These are phyloP conservation scores for Neopestalotiopsis rosae DNA, from an alignment of 2,329 filamentous ascomycete genomes.

Conservation along the genomic window DNA sequence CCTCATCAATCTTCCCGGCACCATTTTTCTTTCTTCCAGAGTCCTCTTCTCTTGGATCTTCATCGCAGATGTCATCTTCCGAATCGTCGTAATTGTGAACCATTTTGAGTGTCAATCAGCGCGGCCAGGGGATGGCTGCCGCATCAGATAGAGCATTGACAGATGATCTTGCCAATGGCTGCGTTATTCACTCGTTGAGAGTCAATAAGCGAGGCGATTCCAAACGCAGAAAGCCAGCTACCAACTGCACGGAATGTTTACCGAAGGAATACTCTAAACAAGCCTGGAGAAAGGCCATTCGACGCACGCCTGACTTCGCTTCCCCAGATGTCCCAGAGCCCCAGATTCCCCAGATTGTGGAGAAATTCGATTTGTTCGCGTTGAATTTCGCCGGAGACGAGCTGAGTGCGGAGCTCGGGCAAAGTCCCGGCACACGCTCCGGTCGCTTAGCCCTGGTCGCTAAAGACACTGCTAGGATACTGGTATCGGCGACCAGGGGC, in stretches of 20 bases:
- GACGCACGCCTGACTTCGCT: background rate
- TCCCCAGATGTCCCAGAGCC: background rate
- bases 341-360: background rate
- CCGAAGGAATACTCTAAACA: background rate
- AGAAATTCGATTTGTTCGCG: background rate
- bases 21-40: background rate
- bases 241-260: background rate
- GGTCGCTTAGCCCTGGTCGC: background rate
- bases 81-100: constrained; percentile 7
- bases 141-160: too few species aligned
- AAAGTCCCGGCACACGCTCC: background rate
- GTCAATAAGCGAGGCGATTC: background rate
- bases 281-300: background rate
- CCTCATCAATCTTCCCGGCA: background rate
- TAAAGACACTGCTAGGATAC: background rate
- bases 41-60: background rate
- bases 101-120: background rate
- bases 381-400: background rate
- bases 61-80: constrained; percentile 2
- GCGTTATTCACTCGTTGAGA: too few species aligned
- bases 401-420: background rate
- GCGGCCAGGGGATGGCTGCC: background rate
- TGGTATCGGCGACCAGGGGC: background rate
- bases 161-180: too few species aligned
- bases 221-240: background rate